Evolutionary conservation across 1,284 basidiomycete genomes (phyloP).

Genomic region (Blastosporella zonata): DNA sequence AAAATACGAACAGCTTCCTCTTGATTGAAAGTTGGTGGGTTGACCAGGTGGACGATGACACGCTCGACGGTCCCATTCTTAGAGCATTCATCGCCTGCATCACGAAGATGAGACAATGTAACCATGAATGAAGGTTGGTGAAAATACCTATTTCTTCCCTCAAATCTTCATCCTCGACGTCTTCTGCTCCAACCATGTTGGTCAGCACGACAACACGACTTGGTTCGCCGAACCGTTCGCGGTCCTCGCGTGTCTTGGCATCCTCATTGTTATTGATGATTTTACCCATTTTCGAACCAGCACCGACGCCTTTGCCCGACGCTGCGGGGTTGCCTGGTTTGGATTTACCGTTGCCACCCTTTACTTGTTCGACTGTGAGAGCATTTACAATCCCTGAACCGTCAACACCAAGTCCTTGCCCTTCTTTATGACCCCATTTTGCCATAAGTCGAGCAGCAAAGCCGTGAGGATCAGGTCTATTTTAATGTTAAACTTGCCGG

Average conservation of each 20-base stretch:
- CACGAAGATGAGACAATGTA: constrained; percentile 3
- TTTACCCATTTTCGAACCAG: constrained; percentile 70
- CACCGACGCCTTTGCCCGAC: constrained; percentile 33
- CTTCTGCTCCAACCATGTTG: constrained; percentile 82
- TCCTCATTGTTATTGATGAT: constrained; percentile 89
- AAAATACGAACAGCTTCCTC: constrained; percentile 81
- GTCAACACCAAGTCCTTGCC: constrained; percentile 83
- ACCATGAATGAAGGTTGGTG: constrained; percentile 14
- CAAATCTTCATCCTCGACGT: constrained; percentile 83
- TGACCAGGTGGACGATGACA: constrained; percentile 78
- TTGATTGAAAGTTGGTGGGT: constrained; percentile 56
- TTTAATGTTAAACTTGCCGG: constrained; percentile 3
- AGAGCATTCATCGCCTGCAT: constrained; percentile 78
- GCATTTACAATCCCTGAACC: constrained; percentile 87
- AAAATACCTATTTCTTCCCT: constrained; percentile 80
- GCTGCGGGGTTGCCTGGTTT: constrained; percentile 28
- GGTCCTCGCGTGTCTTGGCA: constrained; percentile 67
- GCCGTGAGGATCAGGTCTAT: constrained; percentile 60
- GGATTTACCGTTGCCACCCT: constrained; percentile 33
- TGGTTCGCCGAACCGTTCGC: constrained; percentile 79
- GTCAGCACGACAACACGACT: constrained; percentile 85
- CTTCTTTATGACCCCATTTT: constrained; percentile 93
- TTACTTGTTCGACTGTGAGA: constrained; percentile 73
- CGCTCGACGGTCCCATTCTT: constrained; percentile 90
- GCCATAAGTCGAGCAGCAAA: constrained; percentile 84